These are phyloP conservation scores for Plantago ovata DNA, from an alignment of 257 asterid species.

Conservation along the genomic window DNA sequence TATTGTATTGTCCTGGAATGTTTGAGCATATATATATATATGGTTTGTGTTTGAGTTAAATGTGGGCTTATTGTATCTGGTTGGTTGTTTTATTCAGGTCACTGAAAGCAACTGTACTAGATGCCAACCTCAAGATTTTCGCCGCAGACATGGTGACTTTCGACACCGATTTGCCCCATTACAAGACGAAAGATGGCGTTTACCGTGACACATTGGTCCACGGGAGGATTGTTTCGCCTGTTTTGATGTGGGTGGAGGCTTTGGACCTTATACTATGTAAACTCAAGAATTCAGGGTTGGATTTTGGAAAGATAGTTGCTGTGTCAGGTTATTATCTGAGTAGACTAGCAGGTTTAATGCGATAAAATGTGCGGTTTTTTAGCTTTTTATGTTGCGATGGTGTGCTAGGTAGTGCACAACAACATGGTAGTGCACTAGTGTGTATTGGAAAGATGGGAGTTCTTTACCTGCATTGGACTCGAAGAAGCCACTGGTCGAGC, in stretches of 20 bases:
- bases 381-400: neutral
- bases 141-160: slow-evolving; percentile 43
- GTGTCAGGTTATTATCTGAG: slow-evolving; percentile 39
- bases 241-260: slow-evolving; percentile 66
- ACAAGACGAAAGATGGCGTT: slow-evolving; percentile 63
- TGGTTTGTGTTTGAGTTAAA: neutral
- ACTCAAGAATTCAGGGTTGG: slow-evolving; percentile 35
- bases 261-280: slow-evolving; percentile 46
- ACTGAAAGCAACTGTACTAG: slow-evolving; percentile 56
- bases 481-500: slow-evolving; percentile 35
- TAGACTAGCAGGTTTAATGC: neutral
- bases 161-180: slow-evolving; percentile 55
- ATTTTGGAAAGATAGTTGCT: slow-evolving; percentile 45
- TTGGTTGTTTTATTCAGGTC: slow-evolving; percentile 58
- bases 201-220: slow-evolving; percentile 39
- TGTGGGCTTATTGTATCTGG: slow-evolving; percentile 3
- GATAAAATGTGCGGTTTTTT: neutral
- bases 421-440: slow-evolving; percentile 73
- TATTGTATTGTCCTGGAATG: too few relatives aligned
- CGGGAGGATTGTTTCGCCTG: slow-evolving; percentile 59
- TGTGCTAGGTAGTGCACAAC: slow-evolving; percentile 66
- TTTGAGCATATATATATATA: neutral
- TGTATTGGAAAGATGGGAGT: slow-evolving; percentile 57
- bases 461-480: slow-evolving; percentile 39
- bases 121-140: slow-evolving; percentile 47